These are phyloP conservation scores for Cyberlindnera amylophila DNA, from an alignment of 805 yeast species.

Conservation along the genomic window DNA sequence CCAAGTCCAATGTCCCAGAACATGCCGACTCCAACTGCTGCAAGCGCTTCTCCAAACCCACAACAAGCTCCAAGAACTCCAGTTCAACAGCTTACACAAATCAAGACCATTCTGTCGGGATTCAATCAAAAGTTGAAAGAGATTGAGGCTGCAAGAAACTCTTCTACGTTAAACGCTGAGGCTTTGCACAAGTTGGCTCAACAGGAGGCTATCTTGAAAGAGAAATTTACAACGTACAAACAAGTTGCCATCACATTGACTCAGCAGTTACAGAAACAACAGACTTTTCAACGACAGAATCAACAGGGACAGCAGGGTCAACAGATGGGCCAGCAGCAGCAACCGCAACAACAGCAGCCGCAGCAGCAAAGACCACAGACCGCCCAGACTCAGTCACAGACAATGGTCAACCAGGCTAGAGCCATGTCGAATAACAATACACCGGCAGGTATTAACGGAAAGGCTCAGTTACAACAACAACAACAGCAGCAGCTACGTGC, in stretches of 20 bases:
- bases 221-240: conserved; percentile 46
- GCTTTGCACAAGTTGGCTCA: conserved; percentile 41
- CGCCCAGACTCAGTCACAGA: conserved; percentile 16
- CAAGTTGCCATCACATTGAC: conserved; percentile 34
- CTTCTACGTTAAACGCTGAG: conserved; percentile 42
- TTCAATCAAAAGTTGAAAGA: conserved; percentile 46
- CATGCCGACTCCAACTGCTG: conserved; percentile 6
- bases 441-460: conserved; percentile 3
- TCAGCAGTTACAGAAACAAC: conserved; percentile 14
- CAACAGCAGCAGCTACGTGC: conserved; percentile 22
- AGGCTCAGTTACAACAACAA: conserved; percentile 7
- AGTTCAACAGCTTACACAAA: conserved; percentile 37
- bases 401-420: conserved; percentile 6
- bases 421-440: conserved; percentile 5
- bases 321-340: conserved; percentile 24
- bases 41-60: conserved; percentile 4
- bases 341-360: conserved; percentile 15
- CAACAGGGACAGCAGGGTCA: conserved; percentile 23
- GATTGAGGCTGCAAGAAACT: conserved; percentile 45
- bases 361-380: conserved; percentile 25
- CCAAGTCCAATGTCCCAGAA: conserved; percentile 19
- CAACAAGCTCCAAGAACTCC: conserved; percentile 15
- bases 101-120: conserved; percentile 44
- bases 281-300: conserved; percentile 13
- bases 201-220: conserved; percentile 46